A percentile compares a stretch with the other conserved stretches of the same genome.
Evolutionary conservation across 495 filamentous ascomycete species (phyloP).

Genomic region (Terfezia claveryi): DNA sequence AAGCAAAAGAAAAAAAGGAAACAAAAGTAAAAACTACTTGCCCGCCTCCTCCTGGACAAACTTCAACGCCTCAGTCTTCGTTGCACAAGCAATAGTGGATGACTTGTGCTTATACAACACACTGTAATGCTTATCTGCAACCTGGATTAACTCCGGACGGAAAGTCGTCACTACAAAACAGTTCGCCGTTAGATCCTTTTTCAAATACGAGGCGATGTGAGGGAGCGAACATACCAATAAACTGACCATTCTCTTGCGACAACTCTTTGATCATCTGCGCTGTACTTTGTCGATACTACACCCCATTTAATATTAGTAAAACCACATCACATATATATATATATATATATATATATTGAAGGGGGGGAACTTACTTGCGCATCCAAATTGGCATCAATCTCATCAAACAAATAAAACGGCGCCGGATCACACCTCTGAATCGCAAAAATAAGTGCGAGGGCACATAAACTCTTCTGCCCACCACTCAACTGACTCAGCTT

Average conservation of each 20-base stretch:
- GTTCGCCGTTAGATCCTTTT: not conserved
- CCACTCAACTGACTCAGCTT: slow-evolving; percentile 91
- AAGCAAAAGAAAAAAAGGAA: not conserved
- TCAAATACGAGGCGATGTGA: not conserved
- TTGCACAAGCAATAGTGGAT: slow-evolving; percentile 72
- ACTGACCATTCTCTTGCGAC: slow-evolving; percentile 26
- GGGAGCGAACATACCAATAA: slow-evolving; percentile 21
- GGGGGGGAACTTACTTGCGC: slow-evolving; percentile 23
- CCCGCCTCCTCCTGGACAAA: slow-evolving; percentile 63
- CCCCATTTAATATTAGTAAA: slow-evolving; percentile 2
- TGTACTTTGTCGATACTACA: slow-evolving; percentile 66
- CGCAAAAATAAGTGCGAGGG: slow-evolving; percentile 90
- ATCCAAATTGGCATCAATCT: slow-evolving; percentile 96
- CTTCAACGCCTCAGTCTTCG: slow-evolving; percentile 63
- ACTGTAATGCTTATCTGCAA: slow-evolving; percentile 95
- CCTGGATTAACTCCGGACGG: slow-evolving; percentile 83
- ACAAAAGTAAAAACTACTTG: slow-evolving; percentile 13
- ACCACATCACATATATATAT: not conserved
- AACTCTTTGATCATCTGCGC: slow-evolving; percentile 68
- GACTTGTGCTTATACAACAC: slow-evolving; percentile 88
- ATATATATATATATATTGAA: not conserved
- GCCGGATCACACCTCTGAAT: slow-evolving; percentile 94
- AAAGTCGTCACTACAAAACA: slow-evolving; percentile 52
- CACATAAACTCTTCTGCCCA: slow-evolving; percentile 89
- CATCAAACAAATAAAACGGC: slow-evolving; percentile 97